Evolutionary conservation across 768 basidiomycete genomes (phyloP).

Genomic region (Saitozyma sp.): DNA sequence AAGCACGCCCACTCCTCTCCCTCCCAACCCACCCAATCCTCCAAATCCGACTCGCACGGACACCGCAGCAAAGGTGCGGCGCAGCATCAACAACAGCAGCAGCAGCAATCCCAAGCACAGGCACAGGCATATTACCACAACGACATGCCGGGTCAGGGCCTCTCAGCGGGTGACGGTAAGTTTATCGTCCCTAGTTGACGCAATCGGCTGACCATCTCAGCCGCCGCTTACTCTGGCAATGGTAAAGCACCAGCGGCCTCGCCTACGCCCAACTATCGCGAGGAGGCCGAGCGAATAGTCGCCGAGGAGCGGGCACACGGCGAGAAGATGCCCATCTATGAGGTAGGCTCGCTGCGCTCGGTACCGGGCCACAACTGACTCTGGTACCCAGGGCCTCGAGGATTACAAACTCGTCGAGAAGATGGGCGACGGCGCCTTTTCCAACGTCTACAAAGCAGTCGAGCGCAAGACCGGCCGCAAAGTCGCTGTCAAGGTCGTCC

Average conservation of each 20-base stretch:
- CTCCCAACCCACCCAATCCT: constrained; percentile 49
- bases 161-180: constrained; percentile 40
- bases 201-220: constrained; percentile 32
- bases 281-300: constrained; percentile 66
- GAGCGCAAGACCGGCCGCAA: constrained; percentile 72
- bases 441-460: constrained; percentile 93
- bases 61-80: no score
- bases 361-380: neutral
- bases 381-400: constrained; percentile 42
- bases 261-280: constrained; percentile 39
- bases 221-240: constrained; percentile 43
- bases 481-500: constrained; percentile 84
- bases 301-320: constrained; percentile 73
- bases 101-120: constrained; percentile 31
- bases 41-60: constrained; percentile 38
- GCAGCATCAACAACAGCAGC: constrained; percentile 46
- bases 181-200: neutral
- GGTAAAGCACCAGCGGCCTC: constrained; percentile 46
- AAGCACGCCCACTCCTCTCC: constrained; percentile 58
- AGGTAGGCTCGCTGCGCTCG: constrained; percentile 53
- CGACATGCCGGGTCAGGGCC: constrained; percentile 49
- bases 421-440: constrained; percentile 78
- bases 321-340: constrained; percentile 78
- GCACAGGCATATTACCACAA: constrained; percentile 50
- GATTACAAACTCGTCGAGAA: constrained; percentile 56